Percentiles rank a stretch among this genome's conserved stretches.
Evolutionary conservation across 768 basidiomycete species (phyloP).

Genomic region (Phlegmacium glaucopus): DNA sequence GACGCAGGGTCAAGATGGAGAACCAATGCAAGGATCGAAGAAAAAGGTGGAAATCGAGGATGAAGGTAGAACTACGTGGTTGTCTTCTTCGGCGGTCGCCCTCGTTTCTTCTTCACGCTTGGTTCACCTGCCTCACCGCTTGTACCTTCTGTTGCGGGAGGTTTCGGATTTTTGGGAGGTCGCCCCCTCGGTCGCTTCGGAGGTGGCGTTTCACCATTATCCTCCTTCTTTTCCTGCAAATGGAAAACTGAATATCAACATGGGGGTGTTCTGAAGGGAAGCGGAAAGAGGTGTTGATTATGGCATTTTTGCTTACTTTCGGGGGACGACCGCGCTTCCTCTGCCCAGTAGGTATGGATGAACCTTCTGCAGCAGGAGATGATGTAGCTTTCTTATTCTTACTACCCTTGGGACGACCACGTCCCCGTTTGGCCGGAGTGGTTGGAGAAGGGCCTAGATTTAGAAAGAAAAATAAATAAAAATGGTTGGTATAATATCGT

Average conservation of each 20-base stretch:
- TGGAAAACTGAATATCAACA: constrained; percentile 16
- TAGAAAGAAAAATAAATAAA: constrained; percentile 16
- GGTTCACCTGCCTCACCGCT: constrained; percentile 40
- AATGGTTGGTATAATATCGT: constrained; percentile 18
- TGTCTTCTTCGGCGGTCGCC: constrained; percentile 62
- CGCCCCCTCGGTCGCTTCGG: constrained; percentile 72
- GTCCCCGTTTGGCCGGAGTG: constrained; percentile 64
- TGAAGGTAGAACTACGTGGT: constrained; percentile 21
- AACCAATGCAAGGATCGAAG: constrained; percentile 8
- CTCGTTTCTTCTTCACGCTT: constrained; percentile 64
- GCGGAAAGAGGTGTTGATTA: constrained; percentile 9
- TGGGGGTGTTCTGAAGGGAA: constrained; percentile 6
- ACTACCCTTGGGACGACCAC: constrained; percentile 88
- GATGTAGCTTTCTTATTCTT: constrained; percentile 57
- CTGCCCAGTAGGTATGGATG: constrained; percentile 32
- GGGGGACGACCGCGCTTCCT: constrained; percentile 68
- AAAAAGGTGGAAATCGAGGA: constrained; percentile 16
- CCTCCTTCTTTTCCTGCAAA: constrained; percentile 42
- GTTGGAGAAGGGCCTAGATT: constrained; percentile 39
- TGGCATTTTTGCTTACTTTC: constrained; percentile 43
- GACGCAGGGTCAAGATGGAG: constrained; percentile 23
- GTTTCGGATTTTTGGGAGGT: constrained; percentile 66
- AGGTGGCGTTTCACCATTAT: constrained; percentile 44
- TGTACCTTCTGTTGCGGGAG: constrained; percentile 34
- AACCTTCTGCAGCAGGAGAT: constrained; percentile 28